Evolutionary conservation across 352 stramenopile species (phyloP), one percentile per base, ranked within the genome.

Genomic region (Pythium sukuiense): DNA sequence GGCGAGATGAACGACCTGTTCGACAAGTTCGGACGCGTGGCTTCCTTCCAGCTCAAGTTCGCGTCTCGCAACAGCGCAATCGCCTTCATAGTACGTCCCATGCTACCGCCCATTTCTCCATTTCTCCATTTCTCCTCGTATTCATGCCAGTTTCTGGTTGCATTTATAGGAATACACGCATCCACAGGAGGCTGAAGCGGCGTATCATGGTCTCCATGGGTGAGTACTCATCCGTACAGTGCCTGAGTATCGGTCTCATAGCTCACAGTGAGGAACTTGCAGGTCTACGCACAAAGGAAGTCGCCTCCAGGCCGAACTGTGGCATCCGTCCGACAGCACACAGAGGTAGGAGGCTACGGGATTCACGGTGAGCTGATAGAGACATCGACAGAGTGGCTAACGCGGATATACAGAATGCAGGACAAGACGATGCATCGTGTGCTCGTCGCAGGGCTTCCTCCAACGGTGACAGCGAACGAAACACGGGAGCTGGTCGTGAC

Each of bases 401-500:
- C 13, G 43, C 11, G 37, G 11, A 46, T 55, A 6, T 9, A 30
- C 50, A 63, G 45, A 46, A 83, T 78, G 6, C 72, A 75, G 35
- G 69, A 68, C 8, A 71, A 80, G 24, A 90, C 83, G 12, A 76
- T 83, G 46, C 81, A 84, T 57, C 81, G 85, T 24, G 71, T 92
- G 26, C 66, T 61, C 0, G 59, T 94, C 39, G 74, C 50, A 49
- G 71, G 82, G 9, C 30, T 94, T 39, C 72, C 80, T 7, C 59
- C 63, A 6, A 62, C 64, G 0, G 80, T 87, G 59, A 90, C 75
- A 14, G 81, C 70, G 73, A 74, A 83, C 60, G 85, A 92, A 41
- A 70, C 92, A 29, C 89, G 90, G 61, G 79, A 88, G 61, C 87
- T 89, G 57, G 65, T 92, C 2, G 74, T 73, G 2, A 69, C 76